phyloP scores from a whole-genome alignment of 495 filamentous ascomycete species.

The Aspergillus ostianus region DNA sequence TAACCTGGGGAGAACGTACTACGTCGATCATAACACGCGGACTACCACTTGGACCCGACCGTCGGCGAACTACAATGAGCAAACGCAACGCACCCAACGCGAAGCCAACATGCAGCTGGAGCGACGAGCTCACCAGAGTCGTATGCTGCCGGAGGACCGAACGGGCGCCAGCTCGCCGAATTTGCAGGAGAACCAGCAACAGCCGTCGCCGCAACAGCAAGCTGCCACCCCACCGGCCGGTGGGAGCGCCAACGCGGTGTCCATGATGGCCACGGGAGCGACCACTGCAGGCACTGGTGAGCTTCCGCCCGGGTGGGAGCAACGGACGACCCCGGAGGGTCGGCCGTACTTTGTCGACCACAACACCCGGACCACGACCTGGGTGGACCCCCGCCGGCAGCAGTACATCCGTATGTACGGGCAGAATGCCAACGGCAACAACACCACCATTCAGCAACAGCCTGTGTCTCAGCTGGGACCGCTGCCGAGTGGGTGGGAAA shows the following conservation, averaged over 20 bases:
- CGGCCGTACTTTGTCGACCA: constrained; percentile 98
- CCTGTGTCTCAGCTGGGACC: constrained; percentile 98
- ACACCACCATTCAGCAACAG: constrained; percentile 88
- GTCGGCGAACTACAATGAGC: constrained; percentile 74
- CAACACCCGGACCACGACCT: constrained; percentile 96
- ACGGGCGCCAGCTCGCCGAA: constrained; percentile 93
- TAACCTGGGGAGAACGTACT: constrained; percentile 96
- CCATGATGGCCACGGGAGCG: constrained; percentile 92
- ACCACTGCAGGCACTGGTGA: constrained; percentile 94
- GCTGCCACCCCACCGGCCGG: constrained; percentile 47
- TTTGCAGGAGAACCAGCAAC: constrained; percentile 61
- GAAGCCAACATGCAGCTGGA: constrained; percentile 89
- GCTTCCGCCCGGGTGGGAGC: constrained; percentile 94
- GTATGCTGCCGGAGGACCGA: constrained; percentile 93
- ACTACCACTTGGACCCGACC: constrained; percentile 96
- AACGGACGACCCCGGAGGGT: constrained; percentile 91
- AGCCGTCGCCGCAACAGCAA: constrained; percentile 50
- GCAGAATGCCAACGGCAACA: constrained; percentile 69
- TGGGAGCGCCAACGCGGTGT: constrained; percentile 56
- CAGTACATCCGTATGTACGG: constrained; percentile 99
- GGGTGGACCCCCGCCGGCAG: constrained; percentile 97
- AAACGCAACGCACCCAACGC: constrained; percentile 71
- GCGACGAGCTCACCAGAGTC: constrained; percentile 87
- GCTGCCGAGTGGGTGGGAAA: constrained; percentile 97
- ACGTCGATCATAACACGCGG: constrained; percentile 96